Conservation (phyloP, 495 filamentous ascomycete species). For the Lasiosphaeria miniovina region DNA sequence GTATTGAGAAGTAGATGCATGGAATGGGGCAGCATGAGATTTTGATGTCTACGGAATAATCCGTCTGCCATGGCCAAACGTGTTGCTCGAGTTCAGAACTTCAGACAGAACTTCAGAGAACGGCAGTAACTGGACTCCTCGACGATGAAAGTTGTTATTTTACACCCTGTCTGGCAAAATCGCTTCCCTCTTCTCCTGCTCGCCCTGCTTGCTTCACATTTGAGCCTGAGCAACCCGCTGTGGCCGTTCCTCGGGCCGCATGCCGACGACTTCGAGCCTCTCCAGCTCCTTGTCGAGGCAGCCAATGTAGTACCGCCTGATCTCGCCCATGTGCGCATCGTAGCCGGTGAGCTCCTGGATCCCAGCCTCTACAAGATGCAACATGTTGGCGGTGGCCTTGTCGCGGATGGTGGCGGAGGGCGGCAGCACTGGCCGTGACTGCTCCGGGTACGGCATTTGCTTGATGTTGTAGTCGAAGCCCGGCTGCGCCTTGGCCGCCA, state of each 20-base stretch:
- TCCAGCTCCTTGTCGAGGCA: conserved; percentile 25
- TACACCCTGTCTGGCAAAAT: no score
- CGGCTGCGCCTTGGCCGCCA: conserved; percentile 24
- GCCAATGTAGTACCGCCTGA: conserved; percentile 20
- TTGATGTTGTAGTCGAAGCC: conserved; percentile 26
- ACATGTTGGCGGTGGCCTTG: conserved; percentile 18
- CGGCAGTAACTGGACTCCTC: no score
- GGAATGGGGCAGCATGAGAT: no score
- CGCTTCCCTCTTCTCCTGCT: background rate
- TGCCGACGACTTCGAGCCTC: conserved; percentile 18
- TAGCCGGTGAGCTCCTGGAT: conserved; percentile 20
- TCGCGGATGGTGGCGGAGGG: conserved; percentile 19
- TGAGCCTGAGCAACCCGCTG: conserved; percentile 4
- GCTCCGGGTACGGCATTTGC: background rate
- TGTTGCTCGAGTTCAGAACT: no score
- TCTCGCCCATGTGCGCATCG: conserved; percentile 17
- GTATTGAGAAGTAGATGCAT: no score
- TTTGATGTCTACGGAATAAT: no score
- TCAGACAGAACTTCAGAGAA: no score
- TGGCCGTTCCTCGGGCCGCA: conserved; percentile 24
- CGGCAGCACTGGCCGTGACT: background rate
- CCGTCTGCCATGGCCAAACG: no score
- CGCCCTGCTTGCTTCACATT: conserved; percentile 4
- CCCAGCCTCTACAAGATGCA: conserved; percentile 20
- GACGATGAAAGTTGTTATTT: no score